These are phyloP conservation scores for Mucor irregularis DNA, from an alignment of 371 early-diverging fungal species.

Conservation along the genomic window DNA sequence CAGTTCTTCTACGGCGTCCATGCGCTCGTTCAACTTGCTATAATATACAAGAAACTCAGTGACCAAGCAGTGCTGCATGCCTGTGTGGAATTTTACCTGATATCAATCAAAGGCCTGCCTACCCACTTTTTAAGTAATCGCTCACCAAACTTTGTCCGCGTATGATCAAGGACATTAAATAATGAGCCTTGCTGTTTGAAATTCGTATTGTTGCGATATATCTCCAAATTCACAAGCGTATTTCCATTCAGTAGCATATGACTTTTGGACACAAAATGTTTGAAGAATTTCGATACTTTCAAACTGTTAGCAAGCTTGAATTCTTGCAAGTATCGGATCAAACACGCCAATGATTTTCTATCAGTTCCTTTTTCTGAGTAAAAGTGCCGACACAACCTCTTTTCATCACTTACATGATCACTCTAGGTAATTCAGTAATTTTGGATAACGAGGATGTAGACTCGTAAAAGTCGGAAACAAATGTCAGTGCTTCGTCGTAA, in stretches of 20 bases:
- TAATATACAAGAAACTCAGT: neutral
- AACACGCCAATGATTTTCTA: constrained; percentile 53
- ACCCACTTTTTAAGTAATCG: constrained; percentile 82
- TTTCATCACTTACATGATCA: constrained; percentile 29
- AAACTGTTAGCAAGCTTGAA: constrained; percentile 64
- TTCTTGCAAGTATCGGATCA: constrained; percentile 62
- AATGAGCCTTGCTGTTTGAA: constrained; percentile 55
- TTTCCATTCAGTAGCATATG: constrained; percentile 80
- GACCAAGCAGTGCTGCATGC: neutral
- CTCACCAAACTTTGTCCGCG: constrained; percentile 73
- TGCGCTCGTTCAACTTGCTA: constrained; percentile 66
- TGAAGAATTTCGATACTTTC: constrained; percentile 58
- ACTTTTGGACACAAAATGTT: constrained; percentile 64
- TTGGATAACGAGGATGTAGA: neutral
- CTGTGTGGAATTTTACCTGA: constrained; percentile 12
- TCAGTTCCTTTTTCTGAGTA: too few relatives aligned
- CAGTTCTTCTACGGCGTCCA: constrained; percentile 70
- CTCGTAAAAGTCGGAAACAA: constrained; percentile 58
- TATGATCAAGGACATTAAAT: constrained; percentile 69
- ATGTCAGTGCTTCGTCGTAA: constrained; percentile 49
- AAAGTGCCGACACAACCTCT: too few relatives aligned
- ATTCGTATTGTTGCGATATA: constrained; percentile 66
- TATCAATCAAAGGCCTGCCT: constrained; percentile 67
- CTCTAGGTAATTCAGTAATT: constrained; percentile 28
- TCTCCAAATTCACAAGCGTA: constrained; percentile 74